A percentile compares a stretch with the other conserved stretches of the same genome.
phyloP scores from a whole-genome alignment of 176 grass and related monocot species.

The Juncus inflexus region DNA sequence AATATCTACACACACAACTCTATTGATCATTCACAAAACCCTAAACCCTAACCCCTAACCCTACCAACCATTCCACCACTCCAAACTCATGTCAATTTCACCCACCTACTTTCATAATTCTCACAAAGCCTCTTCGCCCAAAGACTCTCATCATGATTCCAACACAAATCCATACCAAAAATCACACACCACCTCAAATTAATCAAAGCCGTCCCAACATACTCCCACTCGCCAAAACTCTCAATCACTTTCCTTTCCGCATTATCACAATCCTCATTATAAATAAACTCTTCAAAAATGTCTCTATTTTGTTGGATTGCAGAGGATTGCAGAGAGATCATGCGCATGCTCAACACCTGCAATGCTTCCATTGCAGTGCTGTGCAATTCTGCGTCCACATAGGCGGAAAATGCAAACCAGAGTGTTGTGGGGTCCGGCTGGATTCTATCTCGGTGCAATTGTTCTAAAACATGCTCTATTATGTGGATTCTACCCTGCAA shows the following conservation, averaged over 20 bases:
- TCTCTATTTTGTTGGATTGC: slow-evolving; percentile 42
- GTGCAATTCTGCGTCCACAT: slow-evolving; percentile 44
- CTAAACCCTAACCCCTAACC: no score
- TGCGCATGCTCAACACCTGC: slow-evolving; percentile 69
- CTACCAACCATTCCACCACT: no score
- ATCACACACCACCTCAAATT: slow-evolving; percentile 72
- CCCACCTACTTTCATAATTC: slow-evolving; percentile 42
- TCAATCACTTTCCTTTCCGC: slow-evolving; percentile 53
- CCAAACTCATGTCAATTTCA: not conserved
- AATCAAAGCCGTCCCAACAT: slow-evolving; percentile 50
- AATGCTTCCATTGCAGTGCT: slow-evolving; percentile 65
- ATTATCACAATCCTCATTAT: slow-evolving; percentile 55
- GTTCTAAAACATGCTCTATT: slow-evolving; percentile 58
- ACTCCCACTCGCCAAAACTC: slow-evolving; percentile 36
- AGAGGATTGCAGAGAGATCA: slow-evolving; percentile 52
- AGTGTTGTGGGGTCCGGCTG: slow-evolving; percentile 59
- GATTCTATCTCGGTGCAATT: slow-evolving; percentile 47
- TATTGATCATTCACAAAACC: no score
- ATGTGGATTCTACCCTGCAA: slow-evolving; percentile 68
- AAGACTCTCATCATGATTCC: slow-evolving; percentile 57
- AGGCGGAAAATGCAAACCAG: slow-evolving; percentile 54
- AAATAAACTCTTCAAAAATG: slow-evolving; percentile 59
- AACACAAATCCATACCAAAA: slow-evolving; percentile 62
- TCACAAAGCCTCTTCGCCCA: slow-evolving; percentile 67
- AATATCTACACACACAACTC: no score